Base-by-base conservation (phyloP, 768 basidiomycete genomes). In the Macrolepiota albuminosa region DNA sequence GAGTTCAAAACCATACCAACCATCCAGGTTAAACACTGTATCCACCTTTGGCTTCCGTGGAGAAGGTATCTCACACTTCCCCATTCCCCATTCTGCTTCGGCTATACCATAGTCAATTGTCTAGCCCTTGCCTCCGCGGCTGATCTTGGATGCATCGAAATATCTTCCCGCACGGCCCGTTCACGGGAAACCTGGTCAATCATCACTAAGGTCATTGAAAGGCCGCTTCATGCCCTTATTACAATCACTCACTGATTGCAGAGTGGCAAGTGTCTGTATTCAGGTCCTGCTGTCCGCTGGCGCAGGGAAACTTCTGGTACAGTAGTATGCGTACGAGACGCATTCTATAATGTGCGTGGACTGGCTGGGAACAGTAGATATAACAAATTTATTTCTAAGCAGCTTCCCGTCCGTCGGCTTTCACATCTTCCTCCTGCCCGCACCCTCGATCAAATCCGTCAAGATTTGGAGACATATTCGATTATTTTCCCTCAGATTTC, bases 11-110 rank as follows among this genome's bases (percentile, higher is more conserved):
- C 77, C 79, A 26, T 86, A 87, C 69, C 72, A 74, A 1, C 70
- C 76, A 42, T 76, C 78, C 52, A 78, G 81, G 1, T 68, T 87
- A 55, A 79, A 80, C 57, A 72, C 79, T 4, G 65, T 81, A 43
- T 78, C 81, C 14, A 88, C 89, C 3, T 95, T 94, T 74, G 95
- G 95, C 0, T 96, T 93, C 74, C 84, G 95, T 65, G 95, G 95
- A 40, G 95, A 98, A 89, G 94, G 95, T 91, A 66, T 18, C 1
- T 13, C n/a, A 21, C 43, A 36, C 24, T 48, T 18, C n/a, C 51
- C 42, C 21, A 24, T 48, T 18, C n/a, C 51, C 42, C 21, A 24
- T 47, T 9, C 29, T 37, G n/a, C 14, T 18, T 16, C 16, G 29
- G 24, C 39, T 6, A 21, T 33, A 31, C 8, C 50, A 13, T 33